Evolutionary conservation across 805 yeast genomes (phyloP).

Genomic region (Nakazawaea wickerhamii): DNA sequence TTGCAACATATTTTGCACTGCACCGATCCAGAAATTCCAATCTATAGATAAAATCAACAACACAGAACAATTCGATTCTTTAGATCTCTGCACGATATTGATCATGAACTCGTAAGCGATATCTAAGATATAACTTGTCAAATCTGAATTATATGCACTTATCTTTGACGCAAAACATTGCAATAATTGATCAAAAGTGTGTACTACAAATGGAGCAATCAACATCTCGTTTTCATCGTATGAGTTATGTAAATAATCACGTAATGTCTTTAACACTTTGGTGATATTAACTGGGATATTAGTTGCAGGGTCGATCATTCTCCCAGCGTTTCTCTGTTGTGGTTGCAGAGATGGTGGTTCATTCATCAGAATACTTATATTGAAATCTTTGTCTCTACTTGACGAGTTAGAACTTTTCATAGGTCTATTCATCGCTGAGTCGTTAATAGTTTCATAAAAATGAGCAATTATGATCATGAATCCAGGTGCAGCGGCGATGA

Average conservation of each 20-base stretch:
- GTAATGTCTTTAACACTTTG: conserved; percentile 28
- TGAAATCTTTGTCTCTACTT: conserved; percentile 8
- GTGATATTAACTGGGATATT: conserved; percentile 19
- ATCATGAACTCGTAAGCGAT: conserved; percentile 29
- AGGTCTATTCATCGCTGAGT: conserved; percentile 9
- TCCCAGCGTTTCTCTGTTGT: neutral
- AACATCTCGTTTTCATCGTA: conserved; percentile 24
- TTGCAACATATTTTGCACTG: conserved; percentile 50
- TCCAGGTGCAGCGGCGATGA: conserved; percentile 36
- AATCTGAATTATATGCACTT: conserved; percentile 33
- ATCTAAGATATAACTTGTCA: conserved; percentile 34
- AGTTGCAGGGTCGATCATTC: conserved; percentile 9
- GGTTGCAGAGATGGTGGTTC: neutral
- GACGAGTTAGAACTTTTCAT: neutral
- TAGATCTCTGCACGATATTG: conserved; percentile 13
- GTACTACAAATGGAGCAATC: conserved; percentile 16
- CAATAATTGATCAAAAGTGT: conserved; percentile 29
- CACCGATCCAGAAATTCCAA: conserved; percentile 76
- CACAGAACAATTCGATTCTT: conserved; percentile 8
- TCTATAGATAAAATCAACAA: conserved; percentile 34
- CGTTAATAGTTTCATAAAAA: conserved; percentile 35
- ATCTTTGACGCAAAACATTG: conserved; percentile 30
- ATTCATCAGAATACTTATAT: conserved; percentile 2
- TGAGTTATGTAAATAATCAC: conserved; percentile 30
- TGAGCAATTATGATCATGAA: conserved; percentile 40